Conservation (phyloP, 306 rosid genomes). For the Vigna reflexopilosa region DNA sequence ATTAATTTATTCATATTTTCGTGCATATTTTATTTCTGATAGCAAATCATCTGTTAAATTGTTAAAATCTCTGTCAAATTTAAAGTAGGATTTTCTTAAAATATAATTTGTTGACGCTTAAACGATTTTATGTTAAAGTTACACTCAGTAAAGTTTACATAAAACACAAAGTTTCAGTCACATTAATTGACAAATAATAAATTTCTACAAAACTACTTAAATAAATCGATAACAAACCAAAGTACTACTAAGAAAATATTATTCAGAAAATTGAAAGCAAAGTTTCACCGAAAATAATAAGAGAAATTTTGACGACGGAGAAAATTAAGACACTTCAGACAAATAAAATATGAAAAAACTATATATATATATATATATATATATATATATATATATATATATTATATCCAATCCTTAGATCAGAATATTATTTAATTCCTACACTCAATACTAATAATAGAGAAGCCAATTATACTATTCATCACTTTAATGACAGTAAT, state of each 20-base stretch:
- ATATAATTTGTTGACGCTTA: background rate
- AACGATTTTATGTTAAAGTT: background rate
- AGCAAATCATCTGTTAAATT: background rate
- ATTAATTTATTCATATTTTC: no score
- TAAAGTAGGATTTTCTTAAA: background rate
- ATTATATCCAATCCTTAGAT: no score
- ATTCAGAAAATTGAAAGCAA: no score
- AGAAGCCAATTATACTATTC: background rate
- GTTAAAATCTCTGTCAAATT: background rate
- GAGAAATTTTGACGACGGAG: no score
- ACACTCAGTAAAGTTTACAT: background rate
- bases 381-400: no score
- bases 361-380: no score
- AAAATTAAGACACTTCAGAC: no score
- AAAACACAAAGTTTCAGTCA: background rate
- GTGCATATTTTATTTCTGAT: background rate
- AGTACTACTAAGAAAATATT: background rate
- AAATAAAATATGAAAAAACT: no score
- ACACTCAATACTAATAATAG: no score
- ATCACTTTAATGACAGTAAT: background rate
- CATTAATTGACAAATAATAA: background rate
- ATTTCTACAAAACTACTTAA: background rate
- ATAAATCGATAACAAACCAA: background rate
- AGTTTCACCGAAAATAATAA: no score
- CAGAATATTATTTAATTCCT: no score